Evolutionary conservation across 192 early-diverging fungal species (phyloP).

Genomic region (Umbelopsis vinacea): DNA sequence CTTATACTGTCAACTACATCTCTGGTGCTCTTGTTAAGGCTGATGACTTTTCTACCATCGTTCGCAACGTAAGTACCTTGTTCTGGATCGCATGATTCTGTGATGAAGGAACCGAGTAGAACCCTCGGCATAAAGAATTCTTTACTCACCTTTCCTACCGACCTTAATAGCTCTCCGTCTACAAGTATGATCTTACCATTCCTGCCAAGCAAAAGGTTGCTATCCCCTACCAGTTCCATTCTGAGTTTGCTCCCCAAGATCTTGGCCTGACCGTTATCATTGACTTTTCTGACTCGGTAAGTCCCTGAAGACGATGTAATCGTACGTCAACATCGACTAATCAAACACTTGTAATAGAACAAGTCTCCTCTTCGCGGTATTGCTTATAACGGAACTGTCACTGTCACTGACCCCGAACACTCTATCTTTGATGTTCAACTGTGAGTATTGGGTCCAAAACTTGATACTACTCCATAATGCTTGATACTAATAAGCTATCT

Average conservation of each 20-base stretch:
- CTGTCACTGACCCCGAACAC: slow-evolving; percentile 48
- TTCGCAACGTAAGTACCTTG: slow-evolving; percentile 46
- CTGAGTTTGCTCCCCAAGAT: slow-evolving; percentile 52
- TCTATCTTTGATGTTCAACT: slow-evolving; percentile 64
- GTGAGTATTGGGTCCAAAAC: slow-evolving; percentile 39
- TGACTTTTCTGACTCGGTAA: slow-evolving; percentile 47
- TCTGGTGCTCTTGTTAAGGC: slow-evolving; percentile 36
- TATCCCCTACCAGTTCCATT: slow-evolving; percentile 50
- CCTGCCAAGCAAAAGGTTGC: slow-evolving; percentile 37
- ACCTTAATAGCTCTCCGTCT: slow-evolving; percentile 13
- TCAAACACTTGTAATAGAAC: neutral
- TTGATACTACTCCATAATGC: neutral
- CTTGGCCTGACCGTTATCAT: slow-evolving; percentile 48
- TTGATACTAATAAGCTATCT: neutral
- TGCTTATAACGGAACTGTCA: slow-evolving; percentile 53
- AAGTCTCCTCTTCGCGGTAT: slow-evolving; percentile 38
- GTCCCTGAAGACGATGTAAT: neutral
- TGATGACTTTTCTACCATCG: slow-evolving; percentile 36
- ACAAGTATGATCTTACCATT: slow-evolving; percentile 39
- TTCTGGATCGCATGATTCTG: neutral
- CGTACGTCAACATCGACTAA: neutral
- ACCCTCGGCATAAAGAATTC: neutral
- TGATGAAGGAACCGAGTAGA: too few relatives aligned
- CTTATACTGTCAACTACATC: slow-evolving; percentile 37
- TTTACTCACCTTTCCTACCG: too few relatives aligned